Base-by-base conservation (phyloP, 306 rosid species). In the Leucaena leucocephala region DNA sequence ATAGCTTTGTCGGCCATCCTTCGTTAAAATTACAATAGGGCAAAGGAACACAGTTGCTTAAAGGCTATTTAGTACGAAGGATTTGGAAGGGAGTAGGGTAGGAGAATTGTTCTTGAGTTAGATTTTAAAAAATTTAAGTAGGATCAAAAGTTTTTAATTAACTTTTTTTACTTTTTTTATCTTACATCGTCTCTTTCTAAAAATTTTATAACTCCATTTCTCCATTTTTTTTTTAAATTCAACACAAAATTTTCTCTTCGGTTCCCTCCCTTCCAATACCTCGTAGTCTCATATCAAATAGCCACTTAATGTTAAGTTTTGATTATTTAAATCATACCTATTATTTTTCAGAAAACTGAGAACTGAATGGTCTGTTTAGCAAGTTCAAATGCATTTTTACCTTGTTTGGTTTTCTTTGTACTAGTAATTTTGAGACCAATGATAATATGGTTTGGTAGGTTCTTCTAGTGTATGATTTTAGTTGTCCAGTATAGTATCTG, bases 1-100 rank as follows among this genome's bases (percentile, higher is more conserved):
- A 66, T 65, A 22, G 63, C 54, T 45, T 72, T 39, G 38, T 73
- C 16, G 48, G 74, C 69, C 48, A 64, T 42, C 44, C 68, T 17
- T 3, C n/a, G 0, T 1, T 19, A 52, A 52, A 52, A 17, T 52
- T 52, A 55, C 12, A n/a, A 19, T 55, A 7, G 61, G 61, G 35
- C 13, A 8, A 57, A 57, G 35, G 63, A 57, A 21, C 34, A 3
- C 3, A 14, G 2, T 57, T 57, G 2, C 62, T 55, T 55, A 27
- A 27, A 1, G 27, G 27, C 27, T 27, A 1, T 27, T 27, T 27
- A 1, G 27, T 27, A 27, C 0, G 27, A 27, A 1, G 1, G 27
- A 27, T 27, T 27, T 27, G 27, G 27, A 1, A 27, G 27, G 27
- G 27, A 27, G 27, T 27, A 27, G 27, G 27, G 27, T 27, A 27